A percentile compares a stretch with the other conserved stretches of the same genome.
These are phyloP conservation scores for Bruguiera hainesii DNA, from an alignment of 441 rosid genomes.

Conservation along the genomic window DNA sequence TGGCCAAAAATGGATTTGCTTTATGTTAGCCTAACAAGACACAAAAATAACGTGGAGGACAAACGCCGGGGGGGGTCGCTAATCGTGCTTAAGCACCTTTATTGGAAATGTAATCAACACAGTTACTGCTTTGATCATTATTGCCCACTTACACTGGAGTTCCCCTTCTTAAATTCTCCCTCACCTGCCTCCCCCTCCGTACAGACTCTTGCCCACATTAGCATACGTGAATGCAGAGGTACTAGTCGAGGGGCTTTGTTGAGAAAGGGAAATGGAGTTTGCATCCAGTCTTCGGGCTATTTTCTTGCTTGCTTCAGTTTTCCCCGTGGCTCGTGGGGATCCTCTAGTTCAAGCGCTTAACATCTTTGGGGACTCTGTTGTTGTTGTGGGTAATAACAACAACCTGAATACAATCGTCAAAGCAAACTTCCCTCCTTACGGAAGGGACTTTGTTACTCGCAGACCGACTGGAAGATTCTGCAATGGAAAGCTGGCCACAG, in stretches of 20 bases:
- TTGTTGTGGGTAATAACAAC: slow-evolving; percentile 91
- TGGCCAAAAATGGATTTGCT: background rate
- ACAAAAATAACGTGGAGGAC: slow-evolving; percentile 13
- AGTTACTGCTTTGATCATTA: slow-evolving; percentile 22
- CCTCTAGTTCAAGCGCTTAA: slow-evolving; percentile 78
- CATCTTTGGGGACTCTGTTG: slow-evolving; percentile 89
- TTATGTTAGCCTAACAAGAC: slow-evolving; percentile 24
- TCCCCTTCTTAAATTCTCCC: slow-evolving; percentile 31
- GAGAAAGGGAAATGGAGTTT: slow-evolving; percentile 28
- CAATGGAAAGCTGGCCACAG: slow-evolving; percentile 84
- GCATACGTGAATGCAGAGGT: background rate
- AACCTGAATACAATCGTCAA: slow-evolving; percentile 54
- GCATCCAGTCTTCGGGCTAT: slow-evolving; percentile 21
- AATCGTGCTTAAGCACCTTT: slow-evolving; percentile 37
- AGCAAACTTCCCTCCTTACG: slow-evolving; percentile 92
- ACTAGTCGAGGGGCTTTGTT: background rate
- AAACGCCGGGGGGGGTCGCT: slow-evolving; percentile 18
- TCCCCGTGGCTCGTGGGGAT: slow-evolving; percentile 32
- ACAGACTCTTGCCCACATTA: background rate
- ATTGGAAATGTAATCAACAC: slow-evolving; percentile 22
- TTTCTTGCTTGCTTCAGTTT: slow-evolving; percentile 26
- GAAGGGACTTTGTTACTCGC: slow-evolving; percentile 75
- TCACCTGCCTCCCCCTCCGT: slow-evolving; percentile 22
- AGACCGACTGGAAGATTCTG: slow-evolving; percentile 89
- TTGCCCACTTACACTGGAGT: slow-evolving; percentile 11